These are phyloP conservation scores for Fusarium longipes DNA, from an alignment of 2,329 filamentous ascomycete genomes.

Conservation along the genomic window DNA sequence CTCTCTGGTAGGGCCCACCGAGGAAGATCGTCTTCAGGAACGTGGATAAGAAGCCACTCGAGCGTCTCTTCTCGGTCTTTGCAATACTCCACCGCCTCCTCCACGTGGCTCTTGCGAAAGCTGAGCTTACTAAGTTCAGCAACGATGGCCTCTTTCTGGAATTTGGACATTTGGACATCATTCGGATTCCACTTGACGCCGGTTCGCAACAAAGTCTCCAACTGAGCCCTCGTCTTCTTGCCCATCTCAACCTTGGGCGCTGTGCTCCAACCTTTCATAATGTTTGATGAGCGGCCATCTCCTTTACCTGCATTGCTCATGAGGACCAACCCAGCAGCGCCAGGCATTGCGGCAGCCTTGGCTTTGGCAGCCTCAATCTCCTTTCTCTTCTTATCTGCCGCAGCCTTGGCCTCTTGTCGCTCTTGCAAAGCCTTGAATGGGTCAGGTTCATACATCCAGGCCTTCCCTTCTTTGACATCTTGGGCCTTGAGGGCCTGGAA, in stretches of 20 bases:
- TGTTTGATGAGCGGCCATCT: conserved; percentile 52
- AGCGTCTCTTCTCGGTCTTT: conserved; percentile 92
- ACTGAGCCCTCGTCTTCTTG: conserved; percentile 77
- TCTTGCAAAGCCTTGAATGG: conserved; percentile 86
- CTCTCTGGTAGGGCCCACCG: conserved; percentile 90
- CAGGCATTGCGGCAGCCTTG: conserved; percentile 73
- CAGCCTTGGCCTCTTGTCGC: conserved; percentile 79
- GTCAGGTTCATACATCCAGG: conserved; percentile 95
- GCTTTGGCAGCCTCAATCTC: conserved; percentile 75
- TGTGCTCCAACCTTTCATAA: conserved; percentile 81
- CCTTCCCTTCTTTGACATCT: conserved; percentile 79
- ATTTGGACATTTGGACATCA: conserved; percentile 70
- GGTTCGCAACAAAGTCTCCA: conserved; percentile 82
- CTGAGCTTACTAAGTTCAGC: conserved; percentile 81
- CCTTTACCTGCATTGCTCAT: conserved; percentile 57
- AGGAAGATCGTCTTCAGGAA: conserved; percentile 96
- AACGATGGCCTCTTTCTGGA: conserved; percentile 70
- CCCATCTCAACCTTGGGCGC: conserved; percentile 96
- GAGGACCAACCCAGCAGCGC: conserved; percentile 67
- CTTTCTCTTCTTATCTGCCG: conserved; percentile 81
- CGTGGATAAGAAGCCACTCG: conserved; percentile 96
- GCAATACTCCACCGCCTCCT: conserved; percentile 88
- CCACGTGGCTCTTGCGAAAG: conserved; percentile 88
- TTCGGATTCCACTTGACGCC: conserved; percentile 91
- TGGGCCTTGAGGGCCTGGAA: conserved; percentile 85